Percentiles rank a stretch among this genome's conserved stretches.
Evolutionary conservation across 352 stramenopile genomes (phyloP).

Genomic region (Phytopythium kandeliae): DNA sequence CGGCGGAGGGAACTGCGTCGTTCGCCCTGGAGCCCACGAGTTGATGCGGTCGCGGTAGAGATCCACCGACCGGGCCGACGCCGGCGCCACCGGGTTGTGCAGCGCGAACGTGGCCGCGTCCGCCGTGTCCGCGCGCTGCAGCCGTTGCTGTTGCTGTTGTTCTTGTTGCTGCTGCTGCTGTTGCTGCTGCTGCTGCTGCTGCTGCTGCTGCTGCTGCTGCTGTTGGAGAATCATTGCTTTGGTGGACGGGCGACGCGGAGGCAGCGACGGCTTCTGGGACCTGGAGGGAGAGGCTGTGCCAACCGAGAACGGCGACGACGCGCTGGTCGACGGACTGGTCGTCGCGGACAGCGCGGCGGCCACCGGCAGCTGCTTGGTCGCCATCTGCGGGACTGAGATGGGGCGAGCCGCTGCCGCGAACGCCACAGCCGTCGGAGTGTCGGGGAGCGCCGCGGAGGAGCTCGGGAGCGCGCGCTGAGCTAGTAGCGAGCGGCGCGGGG

Average conservation of each 20-base stretch:
- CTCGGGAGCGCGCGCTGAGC: too few species aligned
- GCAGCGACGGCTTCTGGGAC: constrained; percentile 8
- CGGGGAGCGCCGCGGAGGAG: too few species aligned
- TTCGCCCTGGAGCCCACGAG: constrained; percentile 28
- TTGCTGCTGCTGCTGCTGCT: constrained; percentile 13
- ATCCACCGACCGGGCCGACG: constrained; percentile 16
- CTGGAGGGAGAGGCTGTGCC: neutral
- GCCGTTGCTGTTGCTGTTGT: constrained; percentile 12
- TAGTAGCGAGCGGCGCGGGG: too few species aligned
- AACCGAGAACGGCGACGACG: neutral
- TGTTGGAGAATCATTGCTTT: constrained; percentile 38
- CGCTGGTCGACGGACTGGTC: constrained; percentile 4
- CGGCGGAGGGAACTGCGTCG: constrained; percentile 1
- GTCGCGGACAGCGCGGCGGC: constrained; percentile 10
- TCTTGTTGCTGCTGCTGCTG: constrained; percentile 19
- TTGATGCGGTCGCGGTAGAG: constrained; percentile 54
- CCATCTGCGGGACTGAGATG: constrained; percentile 4
- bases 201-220: constrained; percentile 12
- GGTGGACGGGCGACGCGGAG: constrained; percentile 27
- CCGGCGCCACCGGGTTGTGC: constrained; percentile 12
- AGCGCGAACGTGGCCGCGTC: constrained; percentile 27
- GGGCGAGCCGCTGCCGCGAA: too few species aligned
- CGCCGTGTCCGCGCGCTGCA: constrained; percentile 35
- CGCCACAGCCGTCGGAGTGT: too few species aligned
- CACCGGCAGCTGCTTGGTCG: constrained; percentile 2